Evolutionary conservation across 1,139 yeast species (phyloP).

Genomic region (Protomyces lactucae-debilis): DNA sequence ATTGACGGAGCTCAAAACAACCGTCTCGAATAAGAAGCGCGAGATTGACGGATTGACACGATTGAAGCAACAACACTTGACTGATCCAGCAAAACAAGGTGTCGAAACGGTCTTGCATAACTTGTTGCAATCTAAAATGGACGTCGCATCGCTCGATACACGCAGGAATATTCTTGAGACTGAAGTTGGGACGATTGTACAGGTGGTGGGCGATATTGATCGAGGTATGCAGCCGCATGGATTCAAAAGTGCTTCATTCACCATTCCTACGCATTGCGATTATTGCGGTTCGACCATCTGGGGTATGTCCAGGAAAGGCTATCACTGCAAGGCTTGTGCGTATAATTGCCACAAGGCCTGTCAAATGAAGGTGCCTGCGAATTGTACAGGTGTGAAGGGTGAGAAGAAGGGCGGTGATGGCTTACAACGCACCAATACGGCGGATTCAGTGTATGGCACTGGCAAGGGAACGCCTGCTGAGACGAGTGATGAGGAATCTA

Average conservation of each 20-base stretch:
- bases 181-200: slow-evolving; percentile 82
- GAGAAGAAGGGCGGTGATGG: slow-evolving; percentile 24
- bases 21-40: slow-evolving; percentile 50
- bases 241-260: slow-evolving; percentile 35
- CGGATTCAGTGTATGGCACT: slow-evolving; percentile 11
- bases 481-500: slow-evolving; percentile 1
- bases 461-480: slow-evolving; percentile 2
- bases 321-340: slow-evolving; percentile 34
- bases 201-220: slow-evolving; percentile 65
- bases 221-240: slow-evolving; percentile 34
- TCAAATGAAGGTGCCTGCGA: slow-evolving; percentile 35
- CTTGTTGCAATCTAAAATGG: slow-evolving; percentile 54
- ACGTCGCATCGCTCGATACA: slow-evolving; percentile 70
- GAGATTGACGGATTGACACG: slow-evolving; percentile 47
- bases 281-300: slow-evolving; percentile 34
- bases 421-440: slow-evolving; percentile 8
- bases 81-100: slow-evolving; percentile 38
- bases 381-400: slow-evolving; percentile 32
- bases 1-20: slow-evolving; percentile 46
- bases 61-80: slow-evolving; percentile 41
- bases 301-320: slow-evolving; percentile 35
- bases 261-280: slow-evolving; percentile 35
- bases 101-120: slow-evolving; percentile 50
- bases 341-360: slow-evolving; percentile 35
- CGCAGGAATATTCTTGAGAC: slow-evolving; percentile 71